These are phyloP conservation scores for Mortierella antarctica DNA, from an alignment of 192 early-diverging fungal genomes.

Conservation along the genomic window DNA sequence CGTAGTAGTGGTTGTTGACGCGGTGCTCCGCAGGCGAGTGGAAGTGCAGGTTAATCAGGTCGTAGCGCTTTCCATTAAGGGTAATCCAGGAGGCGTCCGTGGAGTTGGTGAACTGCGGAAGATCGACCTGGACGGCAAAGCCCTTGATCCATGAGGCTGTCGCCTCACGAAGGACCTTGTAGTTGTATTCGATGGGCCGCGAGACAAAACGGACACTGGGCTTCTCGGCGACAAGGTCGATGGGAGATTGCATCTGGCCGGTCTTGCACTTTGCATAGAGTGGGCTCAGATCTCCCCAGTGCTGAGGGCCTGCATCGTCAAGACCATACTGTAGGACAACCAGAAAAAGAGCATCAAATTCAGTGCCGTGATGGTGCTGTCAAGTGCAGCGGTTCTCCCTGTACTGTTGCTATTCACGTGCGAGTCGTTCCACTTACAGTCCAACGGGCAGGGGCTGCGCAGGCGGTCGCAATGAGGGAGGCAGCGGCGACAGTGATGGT, in stretches of 20 bases:
- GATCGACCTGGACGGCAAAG: constrained; percentile 49
- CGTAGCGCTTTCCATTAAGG: constrained; percentile 38
- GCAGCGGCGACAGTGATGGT: too few relatives aligned
- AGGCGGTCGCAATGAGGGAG: too few relatives aligned
- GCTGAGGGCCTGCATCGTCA: constrained; percentile 14
- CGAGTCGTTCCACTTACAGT: too few relatives aligned
- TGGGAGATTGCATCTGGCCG: constrained; percentile 60
- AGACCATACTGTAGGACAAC: not conserved
- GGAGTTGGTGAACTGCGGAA: not conserved
- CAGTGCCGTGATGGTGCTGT: too few relatives aligned
- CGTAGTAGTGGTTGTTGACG: constrained; percentile 29
- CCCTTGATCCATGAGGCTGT: constrained; percentile 51
- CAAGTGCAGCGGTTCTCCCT: too few relatives aligned
- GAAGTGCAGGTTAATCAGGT: constrained; percentile 67
- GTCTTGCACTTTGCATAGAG: constrained; percentile 26
- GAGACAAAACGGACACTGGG: constrained; percentile 2
- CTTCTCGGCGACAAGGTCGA: constrained; percentile 46
- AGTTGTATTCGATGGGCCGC: not conserved
- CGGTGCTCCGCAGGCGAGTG: constrained; percentile 69
- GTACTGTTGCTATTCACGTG: too few relatives aligned
- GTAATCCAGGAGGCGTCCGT: constrained; percentile 1
- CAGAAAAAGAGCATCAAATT: too few relatives aligned
- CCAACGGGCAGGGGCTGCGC: too few relatives aligned
- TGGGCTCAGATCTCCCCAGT: constrained; percentile 41
- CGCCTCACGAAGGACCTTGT: not conserved